Conservation (phyloP, 345 rosid genomes). For the Mallotus nudiflorus region DNA sequence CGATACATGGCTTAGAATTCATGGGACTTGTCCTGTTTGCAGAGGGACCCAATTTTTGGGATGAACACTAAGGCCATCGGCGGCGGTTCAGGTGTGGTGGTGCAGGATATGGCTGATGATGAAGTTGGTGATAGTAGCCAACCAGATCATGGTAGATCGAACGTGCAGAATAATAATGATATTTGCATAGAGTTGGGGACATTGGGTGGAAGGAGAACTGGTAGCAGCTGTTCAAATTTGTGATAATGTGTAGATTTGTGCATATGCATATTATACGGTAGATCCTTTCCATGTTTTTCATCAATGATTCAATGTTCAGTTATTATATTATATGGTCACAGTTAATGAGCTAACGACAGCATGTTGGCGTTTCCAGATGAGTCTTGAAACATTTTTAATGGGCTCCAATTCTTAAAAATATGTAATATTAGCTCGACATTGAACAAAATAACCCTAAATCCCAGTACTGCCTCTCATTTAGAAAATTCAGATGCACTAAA, state of each 20-base stretch:
- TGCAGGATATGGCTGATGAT: neutral
- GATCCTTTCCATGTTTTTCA: neutral
- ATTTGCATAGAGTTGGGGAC: slow-evolving; percentile 15
- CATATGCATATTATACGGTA: neutral
- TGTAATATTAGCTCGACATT: too few relatives aligned
- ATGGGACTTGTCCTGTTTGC: slow-evolving; percentile 61
- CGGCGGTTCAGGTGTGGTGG: neutral
- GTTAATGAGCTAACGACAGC: too few relatives aligned
- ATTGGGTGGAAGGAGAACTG: slow-evolving; percentile 17
- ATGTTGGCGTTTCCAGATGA: too few relatives aligned
- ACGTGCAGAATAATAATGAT: slow-evolving; percentile 13
- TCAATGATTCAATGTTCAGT: too few relatives aligned
- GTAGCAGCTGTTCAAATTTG: slow-evolving; percentile 27
- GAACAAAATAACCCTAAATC: too few relatives aligned
- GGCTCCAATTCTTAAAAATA: too few relatives aligned
- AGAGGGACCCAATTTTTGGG: slow-evolving; percentile 43
- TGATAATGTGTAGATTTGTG: slow-evolving; percentile 18
- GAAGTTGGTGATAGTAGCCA: neutral
- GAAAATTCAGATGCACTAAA: too few relatives aligned
- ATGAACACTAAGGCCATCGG: neutral
- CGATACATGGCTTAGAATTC: slow-evolving; percentile 53
- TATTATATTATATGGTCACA: too few relatives aligned
- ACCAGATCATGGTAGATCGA: slow-evolving; percentile 14
- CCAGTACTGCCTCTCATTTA: too few relatives aligned
- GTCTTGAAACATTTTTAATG: too few relatives aligned